phyloP scores from a whole-genome alignment of 306 rosid genomes.

The Quillaja saponaria region DNA sequence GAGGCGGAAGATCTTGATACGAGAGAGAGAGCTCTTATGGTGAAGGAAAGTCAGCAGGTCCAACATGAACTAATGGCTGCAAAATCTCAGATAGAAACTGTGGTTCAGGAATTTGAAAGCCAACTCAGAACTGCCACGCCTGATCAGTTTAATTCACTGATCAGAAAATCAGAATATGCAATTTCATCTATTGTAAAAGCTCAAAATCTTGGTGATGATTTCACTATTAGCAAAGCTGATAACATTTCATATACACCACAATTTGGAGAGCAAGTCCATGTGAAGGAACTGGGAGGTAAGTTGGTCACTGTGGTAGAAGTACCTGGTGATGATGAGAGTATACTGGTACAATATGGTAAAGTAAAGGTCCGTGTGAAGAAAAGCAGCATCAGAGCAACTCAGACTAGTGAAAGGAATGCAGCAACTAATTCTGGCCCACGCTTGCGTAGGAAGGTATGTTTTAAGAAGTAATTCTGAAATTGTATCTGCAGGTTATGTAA shows the following conservation, averaged over 20 bases:
- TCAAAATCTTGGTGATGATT: conserved; percentile 41
- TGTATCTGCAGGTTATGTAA: conserved; percentile 5
- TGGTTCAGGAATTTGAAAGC: conserved; percentile 63
- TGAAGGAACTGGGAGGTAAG: conserved; percentile 69
- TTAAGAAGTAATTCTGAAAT: conserved; percentile 3
- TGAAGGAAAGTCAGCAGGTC: conserved; percentile 57
- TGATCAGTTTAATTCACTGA: conserved; percentile 55
- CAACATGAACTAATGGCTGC: conserved; percentile 58
- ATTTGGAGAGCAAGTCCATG: conserved; percentile 71
- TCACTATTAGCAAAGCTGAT: conserved; percentile 40
- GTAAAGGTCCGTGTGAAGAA: conserved; percentile 83
- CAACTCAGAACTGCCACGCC: conserved; percentile 50
- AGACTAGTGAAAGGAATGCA: conserved; percentile 42
- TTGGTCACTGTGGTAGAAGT: conserved; percentile 72
- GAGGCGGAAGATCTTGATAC: conserved; percentile 83
- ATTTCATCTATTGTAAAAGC: conserved; percentile 69
- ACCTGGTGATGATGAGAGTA: conserved; percentile 56
- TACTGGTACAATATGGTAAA: conserved; percentile 84
- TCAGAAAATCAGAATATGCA: conserved; percentile 71
- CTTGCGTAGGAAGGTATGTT: conserved; percentile 61
- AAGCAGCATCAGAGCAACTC: conserved; percentile 55
- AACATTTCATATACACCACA: conserved; percentile 54
- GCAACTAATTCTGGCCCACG: conserved; percentile 38
- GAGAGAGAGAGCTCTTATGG: conserved; percentile 67
- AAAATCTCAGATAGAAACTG: conserved; percentile 63